Conservation (phyloP, 2,329 filamentous ascomycete species). For the Plenodomus biglobosus region DNA sequence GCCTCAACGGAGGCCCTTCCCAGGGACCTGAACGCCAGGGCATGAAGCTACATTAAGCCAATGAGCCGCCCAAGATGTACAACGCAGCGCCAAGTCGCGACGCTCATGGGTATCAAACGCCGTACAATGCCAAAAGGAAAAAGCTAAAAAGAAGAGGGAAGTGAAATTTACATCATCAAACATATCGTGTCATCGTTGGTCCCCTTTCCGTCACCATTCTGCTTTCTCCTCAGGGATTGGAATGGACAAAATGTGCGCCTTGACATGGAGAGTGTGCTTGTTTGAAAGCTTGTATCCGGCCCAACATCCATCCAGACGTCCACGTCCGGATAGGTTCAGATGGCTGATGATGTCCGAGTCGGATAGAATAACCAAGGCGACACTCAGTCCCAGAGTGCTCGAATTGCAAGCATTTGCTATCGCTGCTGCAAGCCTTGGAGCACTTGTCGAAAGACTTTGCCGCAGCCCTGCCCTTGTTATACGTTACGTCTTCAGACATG, state of each 20-base stretch:
- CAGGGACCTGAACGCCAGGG: constrained; percentile 10
- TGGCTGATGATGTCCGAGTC: constrained; percentile 30
- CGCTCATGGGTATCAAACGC: constrained; percentile 39
- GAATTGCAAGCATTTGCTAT: constrained; percentile 37
- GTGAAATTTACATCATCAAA: constrained; percentile 24
- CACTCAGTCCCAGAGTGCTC: constrained; percentile 35
- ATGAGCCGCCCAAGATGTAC: constrained; percentile 11
- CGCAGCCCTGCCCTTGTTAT: constrained; percentile 19
- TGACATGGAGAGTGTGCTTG: constrained; percentile 32
- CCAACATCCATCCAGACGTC: constrained; percentile 38
- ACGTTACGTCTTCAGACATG: constrained; percentile 32
- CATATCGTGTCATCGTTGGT: constrained; percentile 21
- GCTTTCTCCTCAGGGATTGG: constrained; percentile 30
- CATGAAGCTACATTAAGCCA: constrained; percentile 1
- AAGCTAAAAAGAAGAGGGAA: too few species aligned
- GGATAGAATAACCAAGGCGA: constrained; percentile 29
- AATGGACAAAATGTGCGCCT: constrained; percentile 38
- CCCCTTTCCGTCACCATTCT: neutral
- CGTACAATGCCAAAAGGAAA: constrained; percentile 33
- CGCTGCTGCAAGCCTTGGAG: constrained; percentile 30
- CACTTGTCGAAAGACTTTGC: constrained; percentile 34
- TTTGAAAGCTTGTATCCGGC: constrained; percentile 34
- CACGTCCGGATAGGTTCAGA: constrained; percentile 24
- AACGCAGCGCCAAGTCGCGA: constrained; percentile 10
- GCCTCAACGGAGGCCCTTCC: too few species aligned